A percentile compares a stretch with the other conserved stretches of the same genome.
Evolutionary conservation across 352 stramenopile species (phyloP).

Genomic region (Thalassiosira allenii): DNA sequence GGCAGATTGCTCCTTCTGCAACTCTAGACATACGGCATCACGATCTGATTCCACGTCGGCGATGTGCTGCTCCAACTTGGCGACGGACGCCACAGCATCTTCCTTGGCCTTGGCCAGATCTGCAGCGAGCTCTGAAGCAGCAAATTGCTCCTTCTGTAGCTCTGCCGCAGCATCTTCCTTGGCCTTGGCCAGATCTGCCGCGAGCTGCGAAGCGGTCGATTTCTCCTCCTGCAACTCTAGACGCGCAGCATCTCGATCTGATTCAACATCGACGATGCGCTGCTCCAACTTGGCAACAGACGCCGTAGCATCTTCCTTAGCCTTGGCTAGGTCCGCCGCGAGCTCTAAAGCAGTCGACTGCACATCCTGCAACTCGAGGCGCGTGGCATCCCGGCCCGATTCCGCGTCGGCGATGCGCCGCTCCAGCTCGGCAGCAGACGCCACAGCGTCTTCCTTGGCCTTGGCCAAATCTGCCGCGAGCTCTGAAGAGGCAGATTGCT

Average conservation of each 20-base stretch:
- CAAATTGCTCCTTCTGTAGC: background rate
- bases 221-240: slow-evolving; percentile 22
- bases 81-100: background rate
- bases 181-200: slow-evolving; percentile 17
- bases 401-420: background rate
- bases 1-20: background rate
- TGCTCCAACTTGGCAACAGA: slow-evolving; percentile 6
- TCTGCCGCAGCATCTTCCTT: slow-evolving; percentile 8
- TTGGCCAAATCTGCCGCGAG: too few relatives aligned
- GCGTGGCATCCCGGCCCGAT: background rate
- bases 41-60: background rate
- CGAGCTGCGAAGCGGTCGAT: background rate
- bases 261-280: background rate
- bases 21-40: too few relatives aligned
- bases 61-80: background rate
- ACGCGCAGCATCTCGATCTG: slow-evolving; percentile 17
- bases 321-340: background rate
- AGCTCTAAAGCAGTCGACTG: background rate
- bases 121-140: background rate
- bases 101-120: background rate
- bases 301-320: background rate
- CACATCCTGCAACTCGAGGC: background rate
- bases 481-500: background rate
- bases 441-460: too few relatives aligned
- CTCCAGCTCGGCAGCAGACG: background rate